A percentile compares a stretch with the other conserved stretches of the same genome.
Conservation (phyloP, 805 yeast genomes). For the Clavispora fructus region DNA sequence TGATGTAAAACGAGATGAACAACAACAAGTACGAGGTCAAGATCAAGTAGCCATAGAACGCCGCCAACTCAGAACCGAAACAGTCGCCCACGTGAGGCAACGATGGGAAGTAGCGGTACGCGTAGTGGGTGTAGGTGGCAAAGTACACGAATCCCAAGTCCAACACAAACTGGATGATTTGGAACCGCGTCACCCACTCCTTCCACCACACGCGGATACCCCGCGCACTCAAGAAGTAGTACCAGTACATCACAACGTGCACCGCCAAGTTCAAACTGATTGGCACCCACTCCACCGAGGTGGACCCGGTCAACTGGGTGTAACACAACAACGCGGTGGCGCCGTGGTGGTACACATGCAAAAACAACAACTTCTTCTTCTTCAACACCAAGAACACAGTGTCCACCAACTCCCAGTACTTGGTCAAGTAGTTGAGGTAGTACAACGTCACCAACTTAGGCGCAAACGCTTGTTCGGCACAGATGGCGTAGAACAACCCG, state of each 20-base stretch:
- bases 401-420: slow-evolving; percentile 83
- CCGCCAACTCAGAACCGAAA: slow-evolving; percentile 90
- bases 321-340: slow-evolving; percentile 94
- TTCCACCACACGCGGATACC: slow-evolving; percentile 99
- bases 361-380: slow-evolving; percentile 84
- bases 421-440: slow-evolving; percentile 87
- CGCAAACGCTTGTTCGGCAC: slow-evolving; percentile 75
- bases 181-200: slow-evolving; percentile 97
- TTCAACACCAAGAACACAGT: slow-evolving; percentile 88
- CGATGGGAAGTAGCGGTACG: slow-evolving; percentile 54
- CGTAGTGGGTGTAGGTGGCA: slow-evolving; percentile 89
- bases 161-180: slow-evolving; percentile 85
- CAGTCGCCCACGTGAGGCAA: slow-evolving; percentile 79
- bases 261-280: slow-evolving; percentile 84
- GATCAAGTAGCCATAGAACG: slow-evolving; percentile 83
- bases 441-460: slow-evolving; percentile 77
- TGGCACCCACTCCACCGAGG: slow-evolving; percentile 94
- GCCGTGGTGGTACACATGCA: slow-evolving; percentile 97
- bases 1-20: slow-evolving; percentile 89
- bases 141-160: slow-evolving; percentile 89
- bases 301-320: slow-evolving; percentile 85
- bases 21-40: slow-evolving; percentile 83
- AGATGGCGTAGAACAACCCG: slow-evolving; percentile 81
- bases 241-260: slow-evolving; percentile 96
- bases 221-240: slow-evolving; percentile 87